Base-by-base conservation (phyloP, 2,329 filamentous ascomycete genomes). In the Nigrograna mackinnonii region DNA sequence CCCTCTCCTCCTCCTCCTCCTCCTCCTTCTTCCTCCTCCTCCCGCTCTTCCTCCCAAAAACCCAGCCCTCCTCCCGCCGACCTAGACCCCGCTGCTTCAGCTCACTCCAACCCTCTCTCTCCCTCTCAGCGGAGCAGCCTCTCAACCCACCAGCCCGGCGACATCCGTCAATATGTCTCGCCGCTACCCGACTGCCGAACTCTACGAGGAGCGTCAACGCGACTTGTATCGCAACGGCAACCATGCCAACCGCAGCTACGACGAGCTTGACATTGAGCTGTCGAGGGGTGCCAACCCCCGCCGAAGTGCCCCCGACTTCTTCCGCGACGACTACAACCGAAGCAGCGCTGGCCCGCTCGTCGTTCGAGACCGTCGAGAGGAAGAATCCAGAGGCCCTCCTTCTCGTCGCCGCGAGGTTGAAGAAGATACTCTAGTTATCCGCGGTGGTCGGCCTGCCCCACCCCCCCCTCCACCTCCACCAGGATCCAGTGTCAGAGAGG, bases 241-340 rank as follows among this genome's bases (percentile, higher is more conserved):
- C 47, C 67, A 66, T 55, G 64, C 55, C 51, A 55, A 62, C 12
- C 70, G 68, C 55, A 72, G 73, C 54, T 76, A 76, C 50, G 74
- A 77, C 21, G 76, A 78, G 37, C 63, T 77, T 33, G 76, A 80
- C 43, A 46, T 76, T 32, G 77, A 79, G 50, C 66, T 77, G 41
- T 56, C 63, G 52, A 54, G 58, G 39, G 55, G 57, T 32, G 50
- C 47, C 17, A 62, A 71, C 33, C 67, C 73, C 9, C 67, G 68
- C 20, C 69, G 71, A 37, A 69, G 71, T 35, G 63, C 67, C 41
- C 75, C 75, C 38, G 74, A 77, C 52, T 77, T 78, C 57, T 63
- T 78, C 43, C 67, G 73, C 34, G 75, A 78, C 43, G 74, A 76
- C 55, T 76, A 77, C 56, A 74, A 71, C 48, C 65, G 71, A 41